These are phyloP conservation scores for Rhodotorula graminis DNA, from an alignment of 768 basidiomycete genomes.

Conservation along the genomic window DNA sequence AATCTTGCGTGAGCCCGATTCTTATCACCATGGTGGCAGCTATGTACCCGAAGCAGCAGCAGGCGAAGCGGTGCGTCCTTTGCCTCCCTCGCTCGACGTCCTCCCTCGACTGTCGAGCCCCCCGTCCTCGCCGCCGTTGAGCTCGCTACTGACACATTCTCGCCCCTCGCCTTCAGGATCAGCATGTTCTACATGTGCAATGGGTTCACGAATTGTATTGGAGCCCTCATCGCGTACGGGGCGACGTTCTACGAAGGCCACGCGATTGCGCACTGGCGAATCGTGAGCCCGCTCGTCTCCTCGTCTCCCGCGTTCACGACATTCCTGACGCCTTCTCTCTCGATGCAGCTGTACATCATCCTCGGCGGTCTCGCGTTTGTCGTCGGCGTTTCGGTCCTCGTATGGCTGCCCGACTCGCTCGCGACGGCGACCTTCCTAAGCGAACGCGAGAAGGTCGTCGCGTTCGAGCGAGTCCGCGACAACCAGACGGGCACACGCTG, in stretches of 20 bases:
- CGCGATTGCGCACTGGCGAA: conserved; percentile 55
- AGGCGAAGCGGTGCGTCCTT: not conserved
- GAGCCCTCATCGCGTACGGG: conserved; percentile 60
- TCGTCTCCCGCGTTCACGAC: not conserved
- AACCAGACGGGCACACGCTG: conserved; percentile 57
- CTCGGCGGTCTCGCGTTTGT: conserved; percentile 58
- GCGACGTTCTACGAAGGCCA: conserved; percentile 56
- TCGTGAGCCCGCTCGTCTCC: not conserved
- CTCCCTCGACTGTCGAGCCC: too few relatives aligned
- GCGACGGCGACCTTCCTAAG: conserved; percentile 59
- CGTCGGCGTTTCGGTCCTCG: conserved; percentile 56
- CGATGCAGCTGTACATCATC: conserved; percentile 6
- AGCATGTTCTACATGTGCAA: conserved; percentile 57
- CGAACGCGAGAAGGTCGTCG: conserved; percentile 60
- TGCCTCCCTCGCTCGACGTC: too few relatives aligned
- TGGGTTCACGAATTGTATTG: conserved; percentile 51
- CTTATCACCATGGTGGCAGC: not conserved
- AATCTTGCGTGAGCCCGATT: conserved; percentile 59
- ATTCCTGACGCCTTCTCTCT: not conserved
- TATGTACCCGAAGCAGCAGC: not conserved
- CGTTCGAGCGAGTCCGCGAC: conserved; percentile 62
- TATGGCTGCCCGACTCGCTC: conserved; percentile 64
- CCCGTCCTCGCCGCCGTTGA: too few relatives aligned
- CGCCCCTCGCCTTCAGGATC: too few relatives aligned
- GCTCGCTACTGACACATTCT: too few relatives aligned